These are phyloP conservation scores for Lizonia empirigonia DNA, from an alignment of 2,329 filamentous ascomycete genomes.

Conservation along the genomic window DNA sequence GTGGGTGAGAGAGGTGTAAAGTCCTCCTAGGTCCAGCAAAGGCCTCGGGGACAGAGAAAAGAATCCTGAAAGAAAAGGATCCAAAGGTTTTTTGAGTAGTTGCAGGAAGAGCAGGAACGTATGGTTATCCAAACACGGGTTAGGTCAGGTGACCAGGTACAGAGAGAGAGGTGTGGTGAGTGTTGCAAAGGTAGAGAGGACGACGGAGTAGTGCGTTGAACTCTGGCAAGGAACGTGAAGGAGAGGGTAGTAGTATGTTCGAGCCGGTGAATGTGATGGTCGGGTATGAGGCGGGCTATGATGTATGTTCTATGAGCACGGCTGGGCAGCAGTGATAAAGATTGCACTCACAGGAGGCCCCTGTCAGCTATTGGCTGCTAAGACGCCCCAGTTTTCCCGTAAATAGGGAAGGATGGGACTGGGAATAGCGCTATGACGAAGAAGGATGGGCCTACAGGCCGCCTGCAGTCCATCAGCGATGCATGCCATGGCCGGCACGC, in stretches of 20 bases:
- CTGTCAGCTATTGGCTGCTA: constrained; percentile 36
- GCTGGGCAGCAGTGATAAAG: constrained; percentile 46
- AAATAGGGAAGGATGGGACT: constrained; percentile 48
- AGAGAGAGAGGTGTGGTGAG: constrained; percentile 15
- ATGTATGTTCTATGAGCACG: constrained; percentile 46
- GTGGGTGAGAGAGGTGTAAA: constrained; percentile 23
- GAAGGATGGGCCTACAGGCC: constrained; percentile 42
- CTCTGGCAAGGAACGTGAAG: constrained; percentile 28
- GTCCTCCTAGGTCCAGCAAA: constrained; percentile 51
- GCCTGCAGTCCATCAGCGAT: constrained; percentile 36
- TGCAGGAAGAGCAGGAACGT: constrained; percentile 9
- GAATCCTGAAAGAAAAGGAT: constrained; percentile 27
- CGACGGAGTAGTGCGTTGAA: constrained; percentile 21
- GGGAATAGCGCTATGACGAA: constrained; percentile 46
- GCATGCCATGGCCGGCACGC: constrained; percentile 36
- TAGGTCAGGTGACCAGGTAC: constrained; percentile 30
- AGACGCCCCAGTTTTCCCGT: constrained; percentile 40
- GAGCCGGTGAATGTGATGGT: constrained; percentile 20
- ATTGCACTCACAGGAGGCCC: constrained; percentile 22
- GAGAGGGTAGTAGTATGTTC: constrained; percentile 26
- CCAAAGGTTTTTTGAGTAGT: constrained; percentile 12
- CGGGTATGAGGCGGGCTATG: constrained; percentile 44
- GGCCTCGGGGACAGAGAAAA: constrained; percentile 46
- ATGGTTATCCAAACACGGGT: constrained; percentile 22
- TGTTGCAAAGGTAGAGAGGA: constrained; percentile 19